A percentile compares a stretch with the other conserved stretches of the same genome.
Evolutionary conservation across 805 yeast species (phyloP).

Genomic region (Zygoascus ofunaensis): DNA sequence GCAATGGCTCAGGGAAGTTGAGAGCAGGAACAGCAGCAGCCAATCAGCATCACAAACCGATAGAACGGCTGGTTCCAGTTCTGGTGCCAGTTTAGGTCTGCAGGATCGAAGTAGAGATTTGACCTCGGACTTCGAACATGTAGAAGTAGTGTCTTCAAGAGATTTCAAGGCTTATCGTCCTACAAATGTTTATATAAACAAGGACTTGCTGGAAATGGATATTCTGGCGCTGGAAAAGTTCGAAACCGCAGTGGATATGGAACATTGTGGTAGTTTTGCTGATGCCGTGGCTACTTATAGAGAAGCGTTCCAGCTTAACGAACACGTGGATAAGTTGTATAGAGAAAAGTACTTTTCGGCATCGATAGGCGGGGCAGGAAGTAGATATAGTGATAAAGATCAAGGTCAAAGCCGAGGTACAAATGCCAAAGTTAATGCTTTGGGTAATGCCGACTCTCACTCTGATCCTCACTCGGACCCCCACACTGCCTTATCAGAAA

Average conservation of each 20-base stretch:
- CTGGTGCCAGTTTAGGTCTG: too few relatives aligned
- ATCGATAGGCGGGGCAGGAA: constrained; percentile 1
- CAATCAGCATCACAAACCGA: not conserved
- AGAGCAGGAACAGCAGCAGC: not conserved
- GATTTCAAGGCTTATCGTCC: constrained; percentile 14
- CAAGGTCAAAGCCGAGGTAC: constrained; percentile 8
- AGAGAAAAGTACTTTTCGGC: constrained; percentile 35
- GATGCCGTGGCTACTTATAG: constrained; percentile 73
- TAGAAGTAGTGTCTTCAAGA: not conserved
- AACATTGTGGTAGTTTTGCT: constrained; percentile 63
- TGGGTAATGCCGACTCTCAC: not conserved
- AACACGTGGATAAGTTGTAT: constrained; percentile 58
- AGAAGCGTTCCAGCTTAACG: constrained; percentile 52
- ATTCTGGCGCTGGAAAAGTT: constrained; percentile 51
- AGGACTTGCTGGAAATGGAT: constrained; percentile 9
- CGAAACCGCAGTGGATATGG: constrained; percentile 64
- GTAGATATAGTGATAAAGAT: constrained; percentile 3
- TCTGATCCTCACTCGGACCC: not conserved
- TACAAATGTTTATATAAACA: constrained; percentile 11
- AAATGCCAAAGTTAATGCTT: constrained; percentile 1
- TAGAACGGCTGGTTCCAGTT: not conserved
- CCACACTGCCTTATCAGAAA: not conserved
- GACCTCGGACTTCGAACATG: not conserved
- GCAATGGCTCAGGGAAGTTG: constrained; percentile 8
- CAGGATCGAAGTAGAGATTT: too few relatives aligned